Evolutionary conservation across 1,284 basidiomycete species (phyloP).

Genomic region (Apiotrichum brassicae): DNA sequence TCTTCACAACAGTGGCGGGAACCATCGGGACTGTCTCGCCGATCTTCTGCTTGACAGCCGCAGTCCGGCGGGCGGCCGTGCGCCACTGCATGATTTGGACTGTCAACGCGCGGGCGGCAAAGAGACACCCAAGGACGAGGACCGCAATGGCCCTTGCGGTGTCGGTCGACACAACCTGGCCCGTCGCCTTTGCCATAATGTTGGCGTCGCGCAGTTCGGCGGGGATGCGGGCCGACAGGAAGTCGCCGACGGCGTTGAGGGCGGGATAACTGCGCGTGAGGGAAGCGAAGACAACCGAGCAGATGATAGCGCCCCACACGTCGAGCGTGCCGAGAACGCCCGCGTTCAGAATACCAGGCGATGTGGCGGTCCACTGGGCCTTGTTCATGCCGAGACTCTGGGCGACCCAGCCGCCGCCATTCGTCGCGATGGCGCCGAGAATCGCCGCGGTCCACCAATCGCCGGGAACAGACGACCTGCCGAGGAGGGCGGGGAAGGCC

Average conservation of each 20-base stretch:
- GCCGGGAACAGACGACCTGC: neutral
- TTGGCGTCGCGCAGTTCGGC: slow-evolving; percentile 10
- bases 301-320: slow-evolving; percentile 30
- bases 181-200: slow-evolving; percentile 1
- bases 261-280: slow-evolving; percentile 12
- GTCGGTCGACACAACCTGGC: slow-evolving; percentile 2
- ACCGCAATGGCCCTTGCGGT: slow-evolving; percentile 28
- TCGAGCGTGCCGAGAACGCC: slow-evolving; percentile 33
- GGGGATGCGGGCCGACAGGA: slow-evolving; percentile 16
- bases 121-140: slow-evolving; percentile 24
- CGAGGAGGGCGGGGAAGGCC: slow-evolving; percentile 1
- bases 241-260: slow-evolving; percentile 10
- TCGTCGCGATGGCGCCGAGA: slow-evolving; percentile 30
- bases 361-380: slow-evolving; percentile 25
- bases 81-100: slow-evolving; percentile 7
- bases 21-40: no score
- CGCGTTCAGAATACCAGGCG: slow-evolving; percentile 28
- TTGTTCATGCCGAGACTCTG: slow-evolving; percentile 25
- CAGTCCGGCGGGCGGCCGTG: neutral
- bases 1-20: slow-evolving; percentile 15
- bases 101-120: slow-evolving; percentile 26
- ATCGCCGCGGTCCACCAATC: slow-evolving; percentile 27
- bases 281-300: slow-evolving; percentile 22
- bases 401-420: slow-evolving; percentile 34
- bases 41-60: neutral